phyloP scores from a whole-genome alignment of 345 rosid species.

The Triadica sebifera region DNA sequence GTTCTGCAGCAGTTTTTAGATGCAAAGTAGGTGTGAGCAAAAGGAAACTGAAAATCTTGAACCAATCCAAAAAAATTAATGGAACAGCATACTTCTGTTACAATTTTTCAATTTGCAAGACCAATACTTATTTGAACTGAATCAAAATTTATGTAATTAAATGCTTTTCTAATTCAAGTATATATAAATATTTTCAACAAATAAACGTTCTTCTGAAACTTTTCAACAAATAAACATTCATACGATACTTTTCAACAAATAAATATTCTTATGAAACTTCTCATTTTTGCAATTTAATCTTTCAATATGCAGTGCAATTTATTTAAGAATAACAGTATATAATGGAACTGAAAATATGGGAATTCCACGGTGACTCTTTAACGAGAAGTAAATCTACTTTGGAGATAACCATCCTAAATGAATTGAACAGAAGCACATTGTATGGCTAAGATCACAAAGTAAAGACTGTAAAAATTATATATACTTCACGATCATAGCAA shows the following conservation, averaged over 20 bases:
- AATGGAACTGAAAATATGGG: background rate
- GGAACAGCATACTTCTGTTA: background rate
- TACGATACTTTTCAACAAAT: background rate
- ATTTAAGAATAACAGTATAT: background rate
- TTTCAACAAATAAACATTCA: background rate
- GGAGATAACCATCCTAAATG: background rate
- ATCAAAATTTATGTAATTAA: background rate
- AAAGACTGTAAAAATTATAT: too few relatives aligned
- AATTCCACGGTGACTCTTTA: background rate
- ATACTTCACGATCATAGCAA: too few relatives aligned
- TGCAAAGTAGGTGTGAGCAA: background rate
- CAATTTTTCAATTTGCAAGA: background rate
- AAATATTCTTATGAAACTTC: too few relatives aligned
- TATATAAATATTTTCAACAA: background rate
- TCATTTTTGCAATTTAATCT: background rate
- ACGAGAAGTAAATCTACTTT: background rate
- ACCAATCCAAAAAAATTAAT: background rate
- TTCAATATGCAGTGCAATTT: background rate
- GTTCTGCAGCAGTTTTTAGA: background rate
- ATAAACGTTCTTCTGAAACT: background rate
- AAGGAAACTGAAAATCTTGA: background rate
- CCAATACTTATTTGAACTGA: background rate
- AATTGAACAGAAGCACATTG: background rate
- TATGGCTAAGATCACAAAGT: background rate
- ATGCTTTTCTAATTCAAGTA: background rate